Evolutionary conservation across 495 filamentous ascomycete genomes (phyloP), one percentile per base, ranked within the genome.

Genomic region (Diplogelasinospora grovesii): DNA sequence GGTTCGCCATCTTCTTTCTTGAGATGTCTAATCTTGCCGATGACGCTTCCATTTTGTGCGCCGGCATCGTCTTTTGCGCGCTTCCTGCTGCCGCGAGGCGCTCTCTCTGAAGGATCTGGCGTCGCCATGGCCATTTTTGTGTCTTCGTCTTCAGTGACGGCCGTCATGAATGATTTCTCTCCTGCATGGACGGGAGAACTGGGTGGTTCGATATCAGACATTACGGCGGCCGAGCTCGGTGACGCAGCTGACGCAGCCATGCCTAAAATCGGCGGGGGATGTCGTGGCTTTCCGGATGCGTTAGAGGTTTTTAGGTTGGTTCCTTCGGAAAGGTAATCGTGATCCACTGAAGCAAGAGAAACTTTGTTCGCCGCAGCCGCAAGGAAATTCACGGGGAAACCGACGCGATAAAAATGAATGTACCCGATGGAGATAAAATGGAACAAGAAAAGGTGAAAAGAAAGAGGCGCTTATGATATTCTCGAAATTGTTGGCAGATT

Each of bases 1-100:
- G 92, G 93, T 30, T 94, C 85, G 45, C 92, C 92, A 61, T 98
- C 92, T 36, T 95, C 89, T 58, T 97, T 97, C 69, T 98, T 98
- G 29, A 98, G 69, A 59, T 97, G 90, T 40, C 85, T 70, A 24
- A 98, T 93, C 66, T 96, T 97, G 57, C 89, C 89, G 11, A 85
- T 82, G 50, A 83, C 83, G 34, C 19, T 46, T 25, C 45, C 47
- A 35, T 49, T 46, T 19, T 41, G 36, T 5, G 46, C 59, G 33
- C 49, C 45, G 25, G 43, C 52, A 10, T 68, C 65, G 15, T 68
- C 63, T 8, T 57, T 49, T 18, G 34, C 48, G 46, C 56, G 50
- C 49, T 60, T 52, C 50, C 57, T 61, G n/a, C n/a, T n/a, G 18
- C 58, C 53, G 32, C 56, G 53, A 11, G 58, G 32, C 36, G 49